Conservation (phyloP, 2,329 filamentous ascomycete genomes). For the Paraphaeosphaeria minitans region DNA sequence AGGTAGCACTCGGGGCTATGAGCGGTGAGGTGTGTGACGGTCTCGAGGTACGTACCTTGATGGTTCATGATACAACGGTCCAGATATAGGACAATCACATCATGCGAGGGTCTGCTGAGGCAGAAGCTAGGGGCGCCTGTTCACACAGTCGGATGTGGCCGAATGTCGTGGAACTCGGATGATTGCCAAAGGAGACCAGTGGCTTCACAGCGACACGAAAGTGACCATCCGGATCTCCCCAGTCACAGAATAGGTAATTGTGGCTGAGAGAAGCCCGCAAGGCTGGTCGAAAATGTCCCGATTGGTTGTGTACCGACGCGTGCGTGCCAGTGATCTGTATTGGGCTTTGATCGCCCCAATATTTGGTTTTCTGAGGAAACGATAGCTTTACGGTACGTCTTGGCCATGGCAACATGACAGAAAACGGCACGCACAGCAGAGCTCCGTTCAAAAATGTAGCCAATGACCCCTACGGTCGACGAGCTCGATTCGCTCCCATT, state of each 20-base stretch:
- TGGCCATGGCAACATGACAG: constrained; percentile 36
- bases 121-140: constrained; percentile 18
- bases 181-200: constrained; percentile 19
- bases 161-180: constrained; percentile 28
- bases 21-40: constrained; percentile 33
- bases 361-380: constrained; percentile 22
- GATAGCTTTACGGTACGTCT: constrained; percentile 20
- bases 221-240: constrained; percentile 10
- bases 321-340: constrained; percentile 23
- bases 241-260: constrained; percentile 19
- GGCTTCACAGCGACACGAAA: constrained; percentile 18
- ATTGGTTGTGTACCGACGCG: constrained; percentile 23
- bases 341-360: constrained; percentile 22
- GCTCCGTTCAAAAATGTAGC: constrained; percentile 18
- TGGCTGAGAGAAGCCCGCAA: constrained; percentile 24
- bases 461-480: constrained; percentile 22
- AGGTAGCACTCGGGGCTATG: constrained; percentile 21
- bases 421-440: constrained; percentile 45
- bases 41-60: constrained; percentile 24
- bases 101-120: constrained; percentile 25
- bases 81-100: constrained; percentile 18
- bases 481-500: constrained; percentile 22
- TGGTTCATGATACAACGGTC: constrained; percentile 19
- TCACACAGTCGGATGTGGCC: constrained; percentile 29
- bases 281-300: constrained; percentile 32